Evolutionary conservation across 1,284 basidiomycete genomes (phyloP).

Genomic region (Naganishia sp.): DNA sequence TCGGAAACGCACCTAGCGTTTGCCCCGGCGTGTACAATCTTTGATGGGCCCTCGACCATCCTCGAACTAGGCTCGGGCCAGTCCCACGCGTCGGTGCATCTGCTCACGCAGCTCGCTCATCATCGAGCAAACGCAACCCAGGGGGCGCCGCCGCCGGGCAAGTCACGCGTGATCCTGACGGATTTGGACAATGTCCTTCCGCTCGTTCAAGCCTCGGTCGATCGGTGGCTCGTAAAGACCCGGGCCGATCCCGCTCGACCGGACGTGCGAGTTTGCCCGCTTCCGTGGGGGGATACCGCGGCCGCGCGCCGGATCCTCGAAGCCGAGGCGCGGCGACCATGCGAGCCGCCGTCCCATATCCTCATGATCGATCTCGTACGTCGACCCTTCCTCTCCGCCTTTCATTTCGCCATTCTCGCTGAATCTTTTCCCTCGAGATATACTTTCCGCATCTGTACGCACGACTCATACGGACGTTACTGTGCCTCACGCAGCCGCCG

Average conservation of each 20-base stretch:
- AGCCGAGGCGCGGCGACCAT: no score
- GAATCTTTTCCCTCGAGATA: conserved; percentile 39
- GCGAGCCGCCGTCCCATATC: no score
- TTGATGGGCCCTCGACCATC: conserved; percentile 36
- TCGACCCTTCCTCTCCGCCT: background rate
- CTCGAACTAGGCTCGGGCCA: conserved; percentile 52
- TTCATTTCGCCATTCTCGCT: background rate
- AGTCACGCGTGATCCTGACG: conserved; percentile 44
- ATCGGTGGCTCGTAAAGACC: conserved; percentile 31
- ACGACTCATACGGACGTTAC: conserved; percentile 44
- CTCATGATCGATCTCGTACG: conserved; percentile 51
- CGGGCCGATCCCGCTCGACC: background rate
- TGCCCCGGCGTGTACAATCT: conserved; percentile 47
- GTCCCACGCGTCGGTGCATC: conserved; percentile 46
- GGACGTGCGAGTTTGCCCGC: conserved; percentile 38
- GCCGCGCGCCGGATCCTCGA: background rate
- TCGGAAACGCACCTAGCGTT: conserved; percentile 33
- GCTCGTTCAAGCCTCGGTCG: conserved; percentile 42
- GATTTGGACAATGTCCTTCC: conserved; percentile 50
- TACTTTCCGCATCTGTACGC: conserved; percentile 53
- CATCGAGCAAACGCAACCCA: background rate
- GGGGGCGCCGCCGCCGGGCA: background rate
- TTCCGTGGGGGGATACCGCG: conserved; percentile 46
- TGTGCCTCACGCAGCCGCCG: conserved; percentile 40
- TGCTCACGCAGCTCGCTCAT: conserved; percentile 39